Evolutionary conservation across 768 basidiomycete species (phyloP).

Genomic region (Termitomyces sp.): DNA sequence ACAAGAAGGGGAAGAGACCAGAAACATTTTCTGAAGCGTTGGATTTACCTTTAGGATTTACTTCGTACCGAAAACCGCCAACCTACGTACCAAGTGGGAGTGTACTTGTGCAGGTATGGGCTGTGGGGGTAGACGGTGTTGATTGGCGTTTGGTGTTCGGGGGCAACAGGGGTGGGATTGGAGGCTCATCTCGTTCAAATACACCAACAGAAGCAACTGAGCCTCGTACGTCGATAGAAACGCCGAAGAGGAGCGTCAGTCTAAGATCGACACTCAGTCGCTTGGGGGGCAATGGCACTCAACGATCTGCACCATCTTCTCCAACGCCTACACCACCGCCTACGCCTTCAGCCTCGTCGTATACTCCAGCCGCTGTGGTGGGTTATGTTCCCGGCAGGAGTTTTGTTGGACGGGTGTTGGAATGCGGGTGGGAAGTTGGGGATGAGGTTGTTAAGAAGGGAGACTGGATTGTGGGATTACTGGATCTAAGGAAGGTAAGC

Average conservation of each 20-base stretch:
- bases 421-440: conserved; percentile 77
- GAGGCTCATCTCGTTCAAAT: conserved; percentile 7
- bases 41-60: conserved; percentile 52
- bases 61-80: conserved; percentile 71
- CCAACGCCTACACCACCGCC: background rate
- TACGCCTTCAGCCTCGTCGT: background rate
- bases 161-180: conserved; percentile 12
- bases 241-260: conserved; percentile 19
- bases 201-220: background rate
- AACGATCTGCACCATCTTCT: conserved; percentile 4
- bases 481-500: conserved; percentile 78
- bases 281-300: conserved; percentile 10
- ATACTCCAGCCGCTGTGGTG: conserved; percentile 31
- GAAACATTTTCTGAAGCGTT: conserved; percentile 2
- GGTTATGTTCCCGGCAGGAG: conserved; percentile 87
- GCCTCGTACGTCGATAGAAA: conserved; percentile 7
- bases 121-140: conserved; percentile 76
- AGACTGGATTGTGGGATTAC: conserved; percentile 84
- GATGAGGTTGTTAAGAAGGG: conserved; percentile 67
- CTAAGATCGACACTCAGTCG: conserved; percentile 20
- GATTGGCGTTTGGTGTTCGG: conserved; percentile 63
- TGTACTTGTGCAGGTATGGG: conserved; percentile 86
- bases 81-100: conserved; percentile 63
- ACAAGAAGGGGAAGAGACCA: conserved; percentile 9
- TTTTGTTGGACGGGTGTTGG: conserved; percentile 81